Base-by-base conservation (phyloP, 176 grass and related monocot genomes). In the Olyra latifolia region DNA sequence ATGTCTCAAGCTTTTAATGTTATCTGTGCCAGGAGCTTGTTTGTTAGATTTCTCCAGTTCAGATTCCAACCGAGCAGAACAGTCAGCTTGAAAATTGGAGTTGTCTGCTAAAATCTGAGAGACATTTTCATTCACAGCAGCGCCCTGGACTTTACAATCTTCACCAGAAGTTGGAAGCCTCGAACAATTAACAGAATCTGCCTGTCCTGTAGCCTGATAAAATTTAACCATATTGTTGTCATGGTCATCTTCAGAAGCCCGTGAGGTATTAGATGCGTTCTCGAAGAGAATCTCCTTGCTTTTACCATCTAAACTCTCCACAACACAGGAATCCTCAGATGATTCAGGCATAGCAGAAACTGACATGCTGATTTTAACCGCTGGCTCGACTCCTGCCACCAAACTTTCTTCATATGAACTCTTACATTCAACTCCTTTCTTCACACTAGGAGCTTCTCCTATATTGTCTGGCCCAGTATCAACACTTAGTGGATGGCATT, bases 401-500 rank as follows among this genome's bases (percentile, higher is more conserved):
- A 40, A 10, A 66, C 32, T 84, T 62, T 78, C 83, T 44, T 71
- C 81, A 63, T 50, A 42, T 16, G 57, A 59, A 66, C 14, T 79
- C 28, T 60, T 52, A 53, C 67, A 28, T 66, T 82, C 70, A 62
- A 22, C 20, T 78, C 43, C 77, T 69, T 38, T 46, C 70, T 86
- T 75, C 17, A 60, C 49, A 84, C 44, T 77, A 69, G 71, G 65
- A 62, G 55, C 62, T 53, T 66, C 53, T 52, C 38, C 47, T 89
- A 19, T 54, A 17, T 42, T 24, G 14, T 47, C 80, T 27, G 62
- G 54, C 41, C 75, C 87, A 66, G 84, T 53, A 84, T 62, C 67
- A 73, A 71, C 27, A 80, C 19, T 60, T 89, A 61, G 48, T 63
- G 80, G 87, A 62, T 72, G 70, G 62, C 95, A 98, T 77, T 91